phyloP scores from a whole-genome alignment of 176 grass and related monocot genomes.

The Pontederia crassipes region DNA sequence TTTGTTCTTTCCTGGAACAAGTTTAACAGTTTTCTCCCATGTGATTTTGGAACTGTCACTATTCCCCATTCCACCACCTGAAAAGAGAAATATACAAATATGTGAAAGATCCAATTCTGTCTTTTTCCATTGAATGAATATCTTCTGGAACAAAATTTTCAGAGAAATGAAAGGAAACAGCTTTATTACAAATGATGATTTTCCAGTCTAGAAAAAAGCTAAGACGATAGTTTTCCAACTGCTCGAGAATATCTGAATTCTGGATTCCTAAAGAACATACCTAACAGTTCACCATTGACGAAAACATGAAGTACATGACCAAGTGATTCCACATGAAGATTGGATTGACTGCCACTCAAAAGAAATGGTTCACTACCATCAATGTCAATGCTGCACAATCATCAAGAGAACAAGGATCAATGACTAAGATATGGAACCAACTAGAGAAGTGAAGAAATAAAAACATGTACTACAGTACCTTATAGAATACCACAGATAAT shows the following conservation, averaged over 20 bases:
- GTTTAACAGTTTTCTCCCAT: conserved; percentile 40
- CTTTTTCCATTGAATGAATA: not conserved
- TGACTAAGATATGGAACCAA: not conserved
- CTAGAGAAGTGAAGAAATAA: too few relatives aligned
- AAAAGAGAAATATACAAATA: conserved; percentile 21
- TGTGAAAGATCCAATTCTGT: conserved; percentile 13
- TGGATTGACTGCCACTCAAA: conserved; percentile 54
- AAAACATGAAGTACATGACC: conserved; percentile 85
- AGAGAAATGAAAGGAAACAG: too few relatives aligned
- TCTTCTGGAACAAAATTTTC: too few relatives aligned
- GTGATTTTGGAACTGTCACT: conserved; percentile 38
- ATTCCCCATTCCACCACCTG: conserved; percentile 55
- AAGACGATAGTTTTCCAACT: not conserved
- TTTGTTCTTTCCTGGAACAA: conserved; percentile 72
- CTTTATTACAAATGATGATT: too few relatives aligned
- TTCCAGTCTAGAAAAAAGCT: not conserved
- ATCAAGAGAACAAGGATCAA: not conserved
- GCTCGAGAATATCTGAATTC: not conserved
- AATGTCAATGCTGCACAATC: conserved; percentile 43
- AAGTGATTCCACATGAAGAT: conserved; percentile 68
- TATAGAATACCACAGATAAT: conserved; percentile 96
- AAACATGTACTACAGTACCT: conserved; percentile 31
- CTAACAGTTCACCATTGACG: conserved; percentile 69
- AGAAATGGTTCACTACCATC: conserved; percentile 59
- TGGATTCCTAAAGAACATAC: conserved; percentile 27